Conservation (phyloP, 257 asterid species). For the Solanum virginianum region DNA sequence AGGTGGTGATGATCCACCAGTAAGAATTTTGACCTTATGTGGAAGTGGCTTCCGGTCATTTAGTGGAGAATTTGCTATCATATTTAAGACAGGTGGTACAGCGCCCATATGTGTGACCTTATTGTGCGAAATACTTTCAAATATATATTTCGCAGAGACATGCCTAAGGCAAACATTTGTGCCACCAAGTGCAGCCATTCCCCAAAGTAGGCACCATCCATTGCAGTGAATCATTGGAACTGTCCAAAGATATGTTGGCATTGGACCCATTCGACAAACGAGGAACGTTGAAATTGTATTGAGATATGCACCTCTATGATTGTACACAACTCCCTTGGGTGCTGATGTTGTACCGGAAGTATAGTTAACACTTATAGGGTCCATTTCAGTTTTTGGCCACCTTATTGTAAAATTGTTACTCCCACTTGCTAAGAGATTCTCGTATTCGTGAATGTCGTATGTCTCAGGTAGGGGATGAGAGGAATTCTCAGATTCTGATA, state of each 20-base stretch:
- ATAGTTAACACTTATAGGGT: conserved; percentile 22
- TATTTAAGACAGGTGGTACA: conserved; percentile 23
- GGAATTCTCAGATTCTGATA: conserved; percentile 2
- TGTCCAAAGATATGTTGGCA: not conserved
- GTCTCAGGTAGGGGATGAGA: not conserved
- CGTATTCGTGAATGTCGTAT: not conserved
- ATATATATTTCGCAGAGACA: conserved; percentile 14
- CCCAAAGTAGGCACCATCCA: conserved; percentile 24
- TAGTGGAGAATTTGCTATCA: conserved; percentile 9
- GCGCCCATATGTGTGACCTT: conserved; percentile 26
- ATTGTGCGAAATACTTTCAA: not conserved
- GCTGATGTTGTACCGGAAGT: conserved; percentile 24
- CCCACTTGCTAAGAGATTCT: conserved; percentile 12
- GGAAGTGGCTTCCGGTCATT: conserved; percentile 12
- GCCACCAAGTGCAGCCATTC: conserved; percentile 23
- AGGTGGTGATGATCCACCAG: conserved; percentile 28
- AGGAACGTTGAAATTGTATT: conserved; percentile 4
- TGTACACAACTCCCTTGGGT: conserved; percentile 12
- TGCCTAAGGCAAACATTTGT: conserved; percentile 18
- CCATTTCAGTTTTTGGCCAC: conserved; percentile 21
- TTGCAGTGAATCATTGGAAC: conserved; percentile 33
- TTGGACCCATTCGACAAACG: conserved; percentile 4
- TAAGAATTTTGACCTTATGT: conserved; percentile 15
- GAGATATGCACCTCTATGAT: not conserved
- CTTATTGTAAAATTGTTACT: not conserved